Evolutionary conservation across 805 yeast species (phyloP).

Genomic region (Lachancea quebecensis): DNA sequence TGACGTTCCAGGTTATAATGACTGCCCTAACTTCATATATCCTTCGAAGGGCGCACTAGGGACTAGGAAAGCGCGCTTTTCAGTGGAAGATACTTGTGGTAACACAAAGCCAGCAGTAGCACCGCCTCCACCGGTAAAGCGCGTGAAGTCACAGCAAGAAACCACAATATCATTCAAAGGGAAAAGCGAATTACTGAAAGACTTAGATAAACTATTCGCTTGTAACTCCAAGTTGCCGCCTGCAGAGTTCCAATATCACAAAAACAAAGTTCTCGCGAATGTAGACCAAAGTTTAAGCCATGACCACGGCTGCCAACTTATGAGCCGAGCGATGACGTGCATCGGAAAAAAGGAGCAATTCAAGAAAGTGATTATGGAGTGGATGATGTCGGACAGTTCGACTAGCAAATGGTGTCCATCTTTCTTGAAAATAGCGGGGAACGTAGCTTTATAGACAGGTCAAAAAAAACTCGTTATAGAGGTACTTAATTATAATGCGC

Average conservation of each 20-base stretch:
- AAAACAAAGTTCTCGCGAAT: constrained; percentile 33
- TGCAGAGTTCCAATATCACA: constrained; percentile 40
- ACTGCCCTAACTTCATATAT: constrained; percentile 34
- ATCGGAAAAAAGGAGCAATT: constrained; percentile 23
- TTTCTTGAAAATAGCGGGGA: constrained; percentile 48
- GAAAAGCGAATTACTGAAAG: constrained; percentile 17
- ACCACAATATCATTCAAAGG: neutral
- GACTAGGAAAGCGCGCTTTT: constrained; percentile 7
- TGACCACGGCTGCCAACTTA: constrained; percentile 24
- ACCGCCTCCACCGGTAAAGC: constrained; percentile 20
- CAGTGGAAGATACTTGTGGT: constrained; percentile 16
- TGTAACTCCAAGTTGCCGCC: constrained; percentile 32
- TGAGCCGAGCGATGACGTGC: constrained; percentile 23
- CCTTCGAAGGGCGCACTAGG: constrained; percentile 11
- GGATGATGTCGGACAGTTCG: constrained; percentile 53
- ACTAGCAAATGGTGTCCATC: constrained; percentile 64
- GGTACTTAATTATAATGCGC: constrained; percentile 5
- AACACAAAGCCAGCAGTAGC: constrained; percentile 13
- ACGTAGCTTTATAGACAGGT: constrained; percentile 8
- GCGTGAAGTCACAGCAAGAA: neutral
- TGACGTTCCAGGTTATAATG: constrained; percentile 39
- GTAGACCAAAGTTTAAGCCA: constrained; percentile 23
- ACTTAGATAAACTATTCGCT: constrained; percentile 23
- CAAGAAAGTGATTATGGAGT: constrained; percentile 37
- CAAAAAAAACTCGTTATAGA: neutral